These are phyloP conservation scores for Aurinia saxatilis DNA, from an alignment of 345 rosid genomes.

Conservation along the genomic window DNA sequence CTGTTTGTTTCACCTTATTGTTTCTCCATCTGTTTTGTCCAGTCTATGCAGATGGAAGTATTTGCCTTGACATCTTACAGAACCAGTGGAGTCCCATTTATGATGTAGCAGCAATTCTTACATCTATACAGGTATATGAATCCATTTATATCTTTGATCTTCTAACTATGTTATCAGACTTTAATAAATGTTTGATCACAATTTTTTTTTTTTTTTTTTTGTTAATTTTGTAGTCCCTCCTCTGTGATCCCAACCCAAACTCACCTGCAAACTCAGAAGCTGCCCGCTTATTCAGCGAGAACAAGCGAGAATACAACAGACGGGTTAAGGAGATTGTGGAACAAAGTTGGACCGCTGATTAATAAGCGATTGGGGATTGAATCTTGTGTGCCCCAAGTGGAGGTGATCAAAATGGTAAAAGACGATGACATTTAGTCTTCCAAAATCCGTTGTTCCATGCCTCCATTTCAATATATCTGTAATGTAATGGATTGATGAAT, in stretches of 20 bases:
- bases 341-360: conserved; percentile 75
- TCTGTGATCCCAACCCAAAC: conserved; percentile 76
- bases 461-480: neutral
- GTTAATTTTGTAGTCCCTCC: conserved; percentile 40
- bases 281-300: conserved; percentile 68
- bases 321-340: conserved; percentile 60
- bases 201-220: neutral
- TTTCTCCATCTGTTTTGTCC: neutral
- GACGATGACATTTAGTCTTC: neutral
- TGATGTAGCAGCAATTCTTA: conserved; percentile 59
- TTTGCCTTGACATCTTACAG: conserved; percentile 62
- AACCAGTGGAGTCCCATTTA: conserved; percentile 72
- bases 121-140: conserved; percentile 50
- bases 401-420: neutral
- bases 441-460: neutral
- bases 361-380: too few species aligned
- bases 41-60: conserved; percentile 70
- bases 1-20: neutral
- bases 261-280: conserved; percentile 83
- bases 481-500: neutral
- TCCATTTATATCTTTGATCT: neutral
- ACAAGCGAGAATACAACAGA: conserved; percentile 61
- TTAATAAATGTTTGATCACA: neutral
- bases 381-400: neutral
- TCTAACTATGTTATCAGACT: neutral